Conservation (phyloP, 257 asterid genomes). For the Voacanga thouarsii region DNA sequence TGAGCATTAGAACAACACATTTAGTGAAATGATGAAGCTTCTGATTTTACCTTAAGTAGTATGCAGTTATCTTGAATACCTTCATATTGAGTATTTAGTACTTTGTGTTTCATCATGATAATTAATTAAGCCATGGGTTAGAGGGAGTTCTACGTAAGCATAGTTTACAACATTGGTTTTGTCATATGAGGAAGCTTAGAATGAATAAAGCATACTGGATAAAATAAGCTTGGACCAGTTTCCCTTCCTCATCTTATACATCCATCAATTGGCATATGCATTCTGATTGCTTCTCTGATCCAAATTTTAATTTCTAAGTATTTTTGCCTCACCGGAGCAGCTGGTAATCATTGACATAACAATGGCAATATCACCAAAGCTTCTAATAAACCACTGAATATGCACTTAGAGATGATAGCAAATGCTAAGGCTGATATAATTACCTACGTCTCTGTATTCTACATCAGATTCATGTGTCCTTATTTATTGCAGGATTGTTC, state of each 20-base stretch:
- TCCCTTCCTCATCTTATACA: not conserved
- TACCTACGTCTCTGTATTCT: not conserved
- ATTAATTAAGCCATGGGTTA: not conserved
- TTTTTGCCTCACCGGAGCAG: not conserved
- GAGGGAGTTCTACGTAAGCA: not conserved
- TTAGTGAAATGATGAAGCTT: not conserved
- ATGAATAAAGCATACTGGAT: not conserved
- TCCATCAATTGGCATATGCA: not conserved
- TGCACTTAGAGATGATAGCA: not conserved
- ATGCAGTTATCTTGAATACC: not conserved
- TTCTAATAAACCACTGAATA: not conserved
- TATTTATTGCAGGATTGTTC: slow-evolving; percentile 30
- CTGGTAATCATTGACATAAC: not conserved
- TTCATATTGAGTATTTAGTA: not conserved
- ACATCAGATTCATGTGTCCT: not conserved
- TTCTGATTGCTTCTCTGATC: not conserved
- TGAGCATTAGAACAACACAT: not conserved
- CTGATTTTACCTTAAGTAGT: not conserved
- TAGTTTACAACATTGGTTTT: not conserved
- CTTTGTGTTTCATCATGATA: not conserved
- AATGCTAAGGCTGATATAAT: not conserved
- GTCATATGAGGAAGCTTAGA: not conserved
- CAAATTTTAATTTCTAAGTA: not conserved
- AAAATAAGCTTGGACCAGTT: not conserved
- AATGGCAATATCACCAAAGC: not conserved